Evolutionary conservation across 2,329 filamentous ascomycete genomes (phyloP), one percentile per base, ranked within the genome.

Genomic region (Fusarium annulatum): DNA sequence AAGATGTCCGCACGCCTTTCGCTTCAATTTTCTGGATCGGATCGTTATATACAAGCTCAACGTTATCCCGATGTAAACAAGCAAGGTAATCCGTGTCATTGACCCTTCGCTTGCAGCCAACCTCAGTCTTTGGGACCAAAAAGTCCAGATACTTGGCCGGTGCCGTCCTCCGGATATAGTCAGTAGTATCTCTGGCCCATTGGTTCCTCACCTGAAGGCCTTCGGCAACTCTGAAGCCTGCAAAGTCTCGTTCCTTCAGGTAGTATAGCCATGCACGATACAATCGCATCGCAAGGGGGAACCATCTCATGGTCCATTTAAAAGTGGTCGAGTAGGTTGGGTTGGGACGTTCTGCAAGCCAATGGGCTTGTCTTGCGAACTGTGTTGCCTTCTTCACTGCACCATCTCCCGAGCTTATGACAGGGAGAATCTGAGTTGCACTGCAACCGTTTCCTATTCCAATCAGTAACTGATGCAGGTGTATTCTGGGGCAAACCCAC

Each of bases 361-460:
- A 88, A 66, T 88, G 87, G 9, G 86, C 79, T 76, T 87, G 86
- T 14, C 85, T 83, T n/a, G 79, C 82, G 70, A 88, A 87, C 55
- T 88, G 86, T 0, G 82, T 84, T 28, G 86, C 78, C 30, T 80
- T 81, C 26, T 78, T 81, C 15, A 81, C 84, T 9, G 81, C 69
- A 2, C 55, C 51, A 1, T 72, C 67, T 7, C 72, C 73, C 0
- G 64, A 60, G n/a, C 63, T 75, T 12, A 79, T 74, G n/a, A 57
- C 57, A 6, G 77, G 78, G 6, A 79, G 69, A 12, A 73, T 38
- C 42, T 79, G 78, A 1, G 75, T 79, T 12, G 77, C 78, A 16
- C 78, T 79, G 51, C 78, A 79, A 1, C 78, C 78, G 5, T 79
- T 79, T 11, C 78, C 77, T 79, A 10, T 3, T 0, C 1, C 1